Evolutionary conservation across 163 green algal genomes (phyloP).

Genomic region (Coccomyxa subellipsoidea): DNA sequence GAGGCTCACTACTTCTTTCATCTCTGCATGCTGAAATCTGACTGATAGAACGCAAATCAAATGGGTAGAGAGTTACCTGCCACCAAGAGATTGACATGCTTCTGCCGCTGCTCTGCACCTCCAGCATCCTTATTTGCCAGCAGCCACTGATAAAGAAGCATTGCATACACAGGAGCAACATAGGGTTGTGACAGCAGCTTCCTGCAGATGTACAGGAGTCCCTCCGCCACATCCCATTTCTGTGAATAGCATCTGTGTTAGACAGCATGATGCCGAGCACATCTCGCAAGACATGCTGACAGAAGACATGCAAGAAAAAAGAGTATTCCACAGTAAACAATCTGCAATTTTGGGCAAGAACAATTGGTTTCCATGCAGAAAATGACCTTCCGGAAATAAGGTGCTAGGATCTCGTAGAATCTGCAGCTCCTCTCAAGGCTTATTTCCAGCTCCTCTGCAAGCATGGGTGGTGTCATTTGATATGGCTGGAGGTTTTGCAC

Average conservation of each 20-base stretch:
- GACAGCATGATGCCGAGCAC: too few relatives aligned
- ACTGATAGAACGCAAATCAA: too few relatives aligned
- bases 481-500: too few relatives aligned
- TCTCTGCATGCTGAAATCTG: too few relatives aligned
- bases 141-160: constrained; percentile 78
- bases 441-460: constrained; percentile 15
- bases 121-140: constrained; percentile 42
- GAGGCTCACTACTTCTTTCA: too few relatives aligned
- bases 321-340: too few relatives aligned
- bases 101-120: constrained; percentile 58
- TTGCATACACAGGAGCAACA: constrained; percentile 67
- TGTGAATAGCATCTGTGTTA: background rate
- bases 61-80: background rate
- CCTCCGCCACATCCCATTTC: constrained; percentile 42
- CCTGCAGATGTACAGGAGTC: constrained; percentile 47
- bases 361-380: background rate
- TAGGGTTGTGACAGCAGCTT: constrained; percentile 76
- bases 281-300: too few relatives aligned
- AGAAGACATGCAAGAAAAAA: too few relatives aligned
- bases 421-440: constrained; percentile 9
- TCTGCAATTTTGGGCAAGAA: too few relatives aligned
- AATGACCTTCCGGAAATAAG: constrained; percentile 49
- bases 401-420: constrained; percentile 66
- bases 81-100: constrained; percentile 75
- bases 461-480: too few relatives aligned